Percentiles rank a stretch among this genome's conserved stretches.
phyloP scores from a whole-genome alignment of 495 filamentous ascomycete genomes.

The Aspergillus affinis region DNA sequence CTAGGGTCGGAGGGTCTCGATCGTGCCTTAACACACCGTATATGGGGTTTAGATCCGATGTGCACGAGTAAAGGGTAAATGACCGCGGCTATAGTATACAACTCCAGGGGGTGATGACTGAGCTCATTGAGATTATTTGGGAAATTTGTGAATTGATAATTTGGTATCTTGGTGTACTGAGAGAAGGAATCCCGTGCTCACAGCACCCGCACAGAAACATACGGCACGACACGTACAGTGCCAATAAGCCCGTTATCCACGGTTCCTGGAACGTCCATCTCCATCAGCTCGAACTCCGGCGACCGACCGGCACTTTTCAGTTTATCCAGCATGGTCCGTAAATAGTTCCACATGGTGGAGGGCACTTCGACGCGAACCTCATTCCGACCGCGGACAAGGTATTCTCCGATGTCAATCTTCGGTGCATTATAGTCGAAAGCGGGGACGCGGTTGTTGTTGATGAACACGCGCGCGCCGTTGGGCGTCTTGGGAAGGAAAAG shows the following conservation, averaged over 20 bases:
- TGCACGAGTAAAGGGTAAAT: no score
- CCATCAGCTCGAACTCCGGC: not conserved
- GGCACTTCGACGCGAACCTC: constrained; percentile 4
- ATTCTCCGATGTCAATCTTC: constrained; percentile 2
- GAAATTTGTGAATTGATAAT: no score
- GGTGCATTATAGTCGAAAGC: constrained; percentile 10
- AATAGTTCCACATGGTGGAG: constrained; percentile 10
- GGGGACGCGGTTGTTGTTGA: constrained; percentile 3
- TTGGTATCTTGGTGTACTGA: not conserved
- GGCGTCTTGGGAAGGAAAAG: constrained; percentile 9
- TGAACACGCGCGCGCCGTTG: constrained; percentile 5
- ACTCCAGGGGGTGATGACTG: no score
- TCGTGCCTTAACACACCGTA: no score
- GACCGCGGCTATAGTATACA: no score
- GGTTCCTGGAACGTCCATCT: not conserved
- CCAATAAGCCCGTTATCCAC: constrained; percentile 12
- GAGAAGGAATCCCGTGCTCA: not conserved
- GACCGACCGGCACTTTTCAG: not conserved
- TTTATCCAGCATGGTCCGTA: constrained; percentile 7
- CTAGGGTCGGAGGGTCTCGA: no score
- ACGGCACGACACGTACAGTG: constrained; percentile 1
- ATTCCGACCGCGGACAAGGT: constrained; percentile 3
- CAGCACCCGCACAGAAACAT: not conserved
- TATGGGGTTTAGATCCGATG: no score
- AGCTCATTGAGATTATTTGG: no score